Conservation (phyloP, 331 rosid species). For the Telfairia occidentalis region DNA sequence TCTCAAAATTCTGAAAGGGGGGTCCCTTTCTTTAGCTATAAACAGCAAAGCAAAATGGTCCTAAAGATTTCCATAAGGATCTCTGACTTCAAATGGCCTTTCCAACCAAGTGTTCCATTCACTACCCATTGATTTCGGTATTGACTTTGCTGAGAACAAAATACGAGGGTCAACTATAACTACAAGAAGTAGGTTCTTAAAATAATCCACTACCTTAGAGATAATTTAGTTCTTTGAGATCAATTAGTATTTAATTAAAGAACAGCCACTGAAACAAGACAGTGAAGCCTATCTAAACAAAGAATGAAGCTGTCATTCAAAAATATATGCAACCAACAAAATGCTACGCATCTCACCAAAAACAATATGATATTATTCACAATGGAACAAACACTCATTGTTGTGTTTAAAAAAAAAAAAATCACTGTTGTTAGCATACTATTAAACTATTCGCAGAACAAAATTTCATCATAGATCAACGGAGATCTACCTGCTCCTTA, state of each 20-base stretch:
- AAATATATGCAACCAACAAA: not conserved
- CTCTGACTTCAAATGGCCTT: not conserved
- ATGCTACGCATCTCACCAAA: not conserved
- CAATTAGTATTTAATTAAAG: not conserved
- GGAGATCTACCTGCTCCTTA: constrained; percentile 41
- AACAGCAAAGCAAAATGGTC: too few relatives aligned
- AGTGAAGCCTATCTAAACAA: not conserved
- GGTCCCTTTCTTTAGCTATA: too few relatives aligned
- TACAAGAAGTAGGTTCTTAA: not conserved
- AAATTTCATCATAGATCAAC: not conserved
- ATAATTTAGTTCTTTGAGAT: not conserved
- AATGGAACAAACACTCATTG: not conserved
- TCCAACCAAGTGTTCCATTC: not conserved
- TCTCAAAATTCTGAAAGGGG: too few relatives aligned
- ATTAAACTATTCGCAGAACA: not conserved
- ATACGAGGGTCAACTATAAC: not conserved
- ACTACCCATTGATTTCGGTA: not conserved
- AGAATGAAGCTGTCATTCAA: not conserved
- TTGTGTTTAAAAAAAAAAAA: too few relatives aligned
- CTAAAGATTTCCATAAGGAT: not conserved
- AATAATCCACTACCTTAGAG: not conserved
- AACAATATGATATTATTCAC: not conserved
- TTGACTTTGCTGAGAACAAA: not conserved
- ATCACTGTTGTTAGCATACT: not conserved
- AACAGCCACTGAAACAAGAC: not conserved